phyloP scores from a whole-genome alignment of 1,284 basidiomycete species.

The Pseudozyma hubeiensis region DNA sequence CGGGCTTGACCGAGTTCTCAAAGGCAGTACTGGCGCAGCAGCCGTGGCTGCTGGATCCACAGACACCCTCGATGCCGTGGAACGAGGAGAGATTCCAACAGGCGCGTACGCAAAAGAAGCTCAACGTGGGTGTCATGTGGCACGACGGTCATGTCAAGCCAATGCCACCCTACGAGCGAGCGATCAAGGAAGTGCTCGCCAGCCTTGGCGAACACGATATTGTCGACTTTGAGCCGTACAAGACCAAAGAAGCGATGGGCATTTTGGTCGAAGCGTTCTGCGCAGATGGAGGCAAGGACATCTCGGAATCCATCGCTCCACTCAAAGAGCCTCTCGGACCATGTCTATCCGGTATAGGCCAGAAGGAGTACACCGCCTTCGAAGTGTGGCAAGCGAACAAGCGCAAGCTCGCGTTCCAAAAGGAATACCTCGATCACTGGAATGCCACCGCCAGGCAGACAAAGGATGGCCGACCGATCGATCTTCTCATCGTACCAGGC shows the following conservation, averaged over 20 bases:
- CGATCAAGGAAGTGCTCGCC: conserved; percentile 61
- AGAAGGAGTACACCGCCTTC: conserved; percentile 69
- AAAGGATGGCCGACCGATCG: conserved; percentile 73
- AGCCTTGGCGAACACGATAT: conserved; percentile 61
- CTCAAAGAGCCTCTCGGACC: conserved; percentile 59
- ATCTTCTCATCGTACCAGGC: conserved; percentile 76
- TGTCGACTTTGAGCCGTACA: conserved; percentile 44
- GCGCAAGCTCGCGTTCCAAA: conserved; percentile 70
- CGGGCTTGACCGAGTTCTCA: conserved; percentile 76
- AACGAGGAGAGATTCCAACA: conserved; percentile 74
- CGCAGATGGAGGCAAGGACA: conserved; percentile 62
- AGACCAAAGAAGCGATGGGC: conserved; percentile 57
- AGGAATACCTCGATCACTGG: conserved; percentile 74
- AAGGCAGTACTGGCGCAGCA: conserved; percentile 74
- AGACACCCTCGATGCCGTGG: conserved; percentile 77
- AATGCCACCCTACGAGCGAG: conserved; percentile 68
- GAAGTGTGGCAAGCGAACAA: conserved; percentile 74
- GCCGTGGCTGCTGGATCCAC: conserved; percentile 79
- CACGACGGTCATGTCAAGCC: conserved; percentile 69
- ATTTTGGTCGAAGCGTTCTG: conserved; percentile 57
- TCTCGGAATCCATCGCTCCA: conserved; percentile 37
- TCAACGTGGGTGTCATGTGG: conserved; percentile 67
- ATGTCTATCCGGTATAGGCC: conserved; percentile 24
- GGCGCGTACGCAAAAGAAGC: conserved; percentile 35
- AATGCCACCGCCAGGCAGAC: conserved; percentile 72